Evolutionary conservation across 2,329 filamentous ascomycete genomes (phyloP).

Genomic region (Aureobasidium mangrovei): DNA sequence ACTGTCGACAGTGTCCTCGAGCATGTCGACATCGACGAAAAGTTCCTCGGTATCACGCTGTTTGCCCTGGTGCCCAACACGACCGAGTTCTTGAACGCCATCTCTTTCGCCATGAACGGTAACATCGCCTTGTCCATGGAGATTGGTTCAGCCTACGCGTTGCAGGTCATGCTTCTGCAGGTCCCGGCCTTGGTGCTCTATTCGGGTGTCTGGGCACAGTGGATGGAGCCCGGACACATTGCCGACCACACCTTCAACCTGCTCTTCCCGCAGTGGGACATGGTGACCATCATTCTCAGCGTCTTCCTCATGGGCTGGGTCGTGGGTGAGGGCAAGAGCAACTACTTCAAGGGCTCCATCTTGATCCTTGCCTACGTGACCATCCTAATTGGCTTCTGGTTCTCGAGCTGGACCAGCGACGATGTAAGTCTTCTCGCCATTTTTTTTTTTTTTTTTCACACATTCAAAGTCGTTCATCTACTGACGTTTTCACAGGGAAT

Average conservation of each 20-base stretch:
- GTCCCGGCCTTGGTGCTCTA: constrained; percentile 89
- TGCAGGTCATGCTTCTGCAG: constrained; percentile 92
- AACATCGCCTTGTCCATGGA: constrained; percentile 99
- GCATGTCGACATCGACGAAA: constrained; percentile 86
- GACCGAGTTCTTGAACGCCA: constrained; percentile 97
- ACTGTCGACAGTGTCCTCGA: constrained; percentile 94
- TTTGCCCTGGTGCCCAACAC: constrained; percentile 97
- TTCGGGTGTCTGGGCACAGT: constrained; percentile 61
- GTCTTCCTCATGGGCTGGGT: constrained; percentile 96
- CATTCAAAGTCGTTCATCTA: neutral
- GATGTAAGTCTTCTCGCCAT: constrained; percentile 28
- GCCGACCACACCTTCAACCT: constrained; percentile 64
- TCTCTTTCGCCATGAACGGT: constrained; percentile 98
- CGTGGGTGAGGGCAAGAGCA: constrained; percentile 97
- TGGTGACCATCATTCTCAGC: constrained; percentile 92
- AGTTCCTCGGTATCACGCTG: constrained; percentile 91
- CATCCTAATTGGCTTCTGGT: constrained; percentile 84
- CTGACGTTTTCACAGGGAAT: constrained; percentile 17
- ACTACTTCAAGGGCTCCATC: constrained; percentile 99
- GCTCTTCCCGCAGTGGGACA: constrained; percentile 98
- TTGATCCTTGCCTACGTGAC: constrained; percentile 88
- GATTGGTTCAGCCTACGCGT: constrained; percentile 91
- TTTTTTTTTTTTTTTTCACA: neutral
- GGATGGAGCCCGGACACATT: constrained; percentile 46
- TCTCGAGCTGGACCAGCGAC: constrained; percentile 57